Evolutionary conservation across 1,139 yeast species (phyloP), one percentile per base, ranked within the genome.

Genomic region (Saccharomyces hybrid): DNA sequence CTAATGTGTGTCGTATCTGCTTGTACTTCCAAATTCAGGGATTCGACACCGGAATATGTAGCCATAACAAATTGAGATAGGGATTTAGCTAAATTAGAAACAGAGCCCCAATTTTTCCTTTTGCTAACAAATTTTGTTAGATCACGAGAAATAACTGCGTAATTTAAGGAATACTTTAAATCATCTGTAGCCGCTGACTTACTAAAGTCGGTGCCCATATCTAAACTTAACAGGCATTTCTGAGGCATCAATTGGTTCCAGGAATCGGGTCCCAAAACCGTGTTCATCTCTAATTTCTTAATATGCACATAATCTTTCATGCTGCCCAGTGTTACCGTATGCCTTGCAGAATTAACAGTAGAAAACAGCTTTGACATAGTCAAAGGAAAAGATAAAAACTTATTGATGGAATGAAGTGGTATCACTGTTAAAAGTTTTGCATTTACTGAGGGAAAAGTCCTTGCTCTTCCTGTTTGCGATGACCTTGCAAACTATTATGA

Each of bases 81-180:
- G 1, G 73, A 69, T 55, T 77, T 79, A 1, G 86, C 89, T n/a
- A 88, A 75, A 28, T 77, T 78, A 25, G 77, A 78, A 50, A 83
- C 65, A 1, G 80, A 77, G 64, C 72, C 76, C 75, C 76, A 85
- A 51, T 69, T 68, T 11, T 49, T 51, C 41, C 51, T 54, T 1
- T 53, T 41, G 2, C 57, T 50, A 6, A 64, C 60, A 46, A 56
- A 61, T 55, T 52, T 61, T 46, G 55, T 57, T 26, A 53, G 62
- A 51, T 82, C 81, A 52, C 89, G 75, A 2, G 91, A 82, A 13
- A 91, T 79, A 11, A 84, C 91, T 1, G 96, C 97, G 70, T 91
- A 91, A 70, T 90, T 91, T 60, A 91, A 77, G 4, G 96, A 86
- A 65, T 86, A 83, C 56, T 82, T 80, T 61, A 91, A 75, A 66